Evolutionary conservation across 106 monocot genomes (phyloP).

Genomic region (Iris macrosiphon): DNA sequence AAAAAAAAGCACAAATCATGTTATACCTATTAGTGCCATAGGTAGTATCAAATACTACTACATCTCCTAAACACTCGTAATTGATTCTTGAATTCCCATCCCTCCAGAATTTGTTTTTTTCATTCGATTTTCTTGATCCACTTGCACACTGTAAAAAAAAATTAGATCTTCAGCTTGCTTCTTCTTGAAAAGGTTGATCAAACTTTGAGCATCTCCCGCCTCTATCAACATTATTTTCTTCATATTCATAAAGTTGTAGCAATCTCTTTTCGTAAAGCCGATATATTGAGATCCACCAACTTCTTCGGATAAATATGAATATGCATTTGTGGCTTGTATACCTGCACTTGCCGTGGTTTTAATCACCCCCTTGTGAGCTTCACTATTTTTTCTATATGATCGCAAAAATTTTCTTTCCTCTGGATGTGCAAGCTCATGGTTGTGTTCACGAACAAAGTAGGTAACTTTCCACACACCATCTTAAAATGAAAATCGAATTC

Average conservation of each 20-base stretch:
- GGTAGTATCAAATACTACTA: too few relatives aligned
- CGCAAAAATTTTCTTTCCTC: constrained; percentile 30
- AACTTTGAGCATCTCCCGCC: constrained; percentile 15
- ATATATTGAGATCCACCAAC: too few relatives aligned
- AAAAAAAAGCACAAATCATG: constrained; percentile 29
- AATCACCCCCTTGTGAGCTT: constrained; percentile 15
- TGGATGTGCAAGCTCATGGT: constrained; percentile 29
- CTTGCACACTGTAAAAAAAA: too few relatives aligned
- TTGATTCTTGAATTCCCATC: constrained; percentile 8
- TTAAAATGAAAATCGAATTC: constrained; percentile 20
- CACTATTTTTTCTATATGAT: constrained; percentile 13
- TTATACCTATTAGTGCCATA: too few relatives aligned
- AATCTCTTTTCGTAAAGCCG: constrained; percentile 11
- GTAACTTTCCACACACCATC: constrained; percentile 29
- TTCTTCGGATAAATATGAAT: too few relatives aligned
- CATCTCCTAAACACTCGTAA: constrained; percentile 12
- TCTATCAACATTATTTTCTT: constrained; percentile 13
- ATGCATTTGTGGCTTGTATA: constrained; percentile 9
- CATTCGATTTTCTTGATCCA: too few relatives aligned
- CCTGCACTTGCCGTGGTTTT: constrained; percentile 12
- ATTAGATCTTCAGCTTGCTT: constrained; percentile 23
- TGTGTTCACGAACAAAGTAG: constrained; percentile 23
- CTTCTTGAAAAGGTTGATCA: constrained; percentile 19
- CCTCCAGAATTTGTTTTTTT: constrained; percentile 23
- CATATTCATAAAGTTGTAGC: constrained; percentile 9